These are phyloP conservation scores for Colletotrichum godetiae DNA, from an alignment of 2,329 filamentous ascomycete species.

Conservation along the genomic window DNA sequence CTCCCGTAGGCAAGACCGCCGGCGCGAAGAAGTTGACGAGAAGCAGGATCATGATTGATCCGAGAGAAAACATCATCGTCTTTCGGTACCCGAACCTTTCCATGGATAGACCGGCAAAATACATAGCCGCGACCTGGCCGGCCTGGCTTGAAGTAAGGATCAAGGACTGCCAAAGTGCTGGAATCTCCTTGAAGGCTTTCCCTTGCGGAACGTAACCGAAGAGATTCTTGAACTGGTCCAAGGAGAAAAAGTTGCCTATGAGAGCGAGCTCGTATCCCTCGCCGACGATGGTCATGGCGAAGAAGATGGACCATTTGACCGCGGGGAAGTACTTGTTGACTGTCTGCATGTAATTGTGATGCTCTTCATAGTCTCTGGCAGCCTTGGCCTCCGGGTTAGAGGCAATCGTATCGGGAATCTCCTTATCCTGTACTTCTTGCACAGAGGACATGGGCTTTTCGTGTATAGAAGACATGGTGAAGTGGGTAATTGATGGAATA, in stretches of 20 bases:
- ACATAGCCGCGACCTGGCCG: constrained; percentile 24
- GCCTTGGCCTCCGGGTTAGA: neutral
- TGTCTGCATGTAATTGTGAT: neutral
- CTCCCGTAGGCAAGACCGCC: constrained; percentile 49
- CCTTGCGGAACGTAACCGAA: constrained; percentile 40
- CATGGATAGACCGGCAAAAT: constrained; percentile 7
- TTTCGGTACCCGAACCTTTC: constrained; percentile 26
- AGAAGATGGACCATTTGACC: constrained; percentile 34
- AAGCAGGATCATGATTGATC: constrained; percentile 13
- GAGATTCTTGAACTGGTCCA: constrained; percentile 41
- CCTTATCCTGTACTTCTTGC: neutral
- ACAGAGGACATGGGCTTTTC: neutral
- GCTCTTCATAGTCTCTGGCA: constrained; percentile 20
- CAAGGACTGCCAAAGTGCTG: constrained; percentile 54
- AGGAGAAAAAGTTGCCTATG: constrained; percentile 47
- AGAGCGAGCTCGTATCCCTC: constrained; percentile 47
- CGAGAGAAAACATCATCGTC: constrained; percentile 21
- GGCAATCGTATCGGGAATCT: constrained; percentile 4
- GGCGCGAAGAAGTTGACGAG: constrained; percentile 28
- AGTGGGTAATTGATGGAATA: neutral
- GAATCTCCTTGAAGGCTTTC: constrained; percentile 48
- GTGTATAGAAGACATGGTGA: neutral
- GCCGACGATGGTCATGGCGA: constrained; percentile 36
- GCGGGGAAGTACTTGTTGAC: constrained; percentile 13
- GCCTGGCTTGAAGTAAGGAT: constrained; percentile 13